These are phyloP conservation scores for Rhodotorula glutinis DNA, from an alignment of 1,284 basidiomycete genomes.

Conservation along the genomic window DNA sequence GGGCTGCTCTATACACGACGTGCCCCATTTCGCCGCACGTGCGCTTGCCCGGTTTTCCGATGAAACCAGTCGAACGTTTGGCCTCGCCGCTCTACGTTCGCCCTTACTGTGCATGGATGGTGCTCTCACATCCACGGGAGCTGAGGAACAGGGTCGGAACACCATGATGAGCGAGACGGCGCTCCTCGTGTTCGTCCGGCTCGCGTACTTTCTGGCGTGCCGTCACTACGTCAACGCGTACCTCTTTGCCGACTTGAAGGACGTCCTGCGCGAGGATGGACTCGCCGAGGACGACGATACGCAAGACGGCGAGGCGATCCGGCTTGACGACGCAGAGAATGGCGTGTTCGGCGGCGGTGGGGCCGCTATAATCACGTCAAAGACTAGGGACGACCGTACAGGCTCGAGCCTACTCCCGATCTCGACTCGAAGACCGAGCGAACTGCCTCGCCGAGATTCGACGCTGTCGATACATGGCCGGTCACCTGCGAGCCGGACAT, in stretches of 20 bases:
- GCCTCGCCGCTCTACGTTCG: no score
- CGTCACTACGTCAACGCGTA: constrained; percentile 40
- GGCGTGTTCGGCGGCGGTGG: constrained; percentile 15
- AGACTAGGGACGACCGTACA: constrained; percentile 1
- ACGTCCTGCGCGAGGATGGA: constrained; percentile 40
- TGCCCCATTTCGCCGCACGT: no score
- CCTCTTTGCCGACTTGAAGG: constrained; percentile 39
- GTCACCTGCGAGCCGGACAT: constrained; percentile 1
- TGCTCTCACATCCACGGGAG: no score
- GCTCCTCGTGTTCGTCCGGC: constrained; percentile 30
- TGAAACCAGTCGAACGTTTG: no score
- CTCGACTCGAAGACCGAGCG: neutral
- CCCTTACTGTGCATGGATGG: no score
- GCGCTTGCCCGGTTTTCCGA: no score
- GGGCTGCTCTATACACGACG: no score
- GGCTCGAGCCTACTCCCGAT: neutral
- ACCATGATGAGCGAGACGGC: constrained; percentile 21
- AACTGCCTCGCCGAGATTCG: neutral
- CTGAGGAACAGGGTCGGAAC: neutral
- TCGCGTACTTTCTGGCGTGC: constrained; percentile 41
- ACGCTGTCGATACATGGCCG: neutral
- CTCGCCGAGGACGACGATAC: constrained; percentile 10
- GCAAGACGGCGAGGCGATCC: constrained; percentile 4
- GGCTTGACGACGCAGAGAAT: constrained; percentile 27
- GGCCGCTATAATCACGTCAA: neutral